Evolutionary conservation across 768 basidiomycete species (phyloP), one percentile per base, ranked within the genome.

Genomic region (Termitomyces sp.): DNA sequence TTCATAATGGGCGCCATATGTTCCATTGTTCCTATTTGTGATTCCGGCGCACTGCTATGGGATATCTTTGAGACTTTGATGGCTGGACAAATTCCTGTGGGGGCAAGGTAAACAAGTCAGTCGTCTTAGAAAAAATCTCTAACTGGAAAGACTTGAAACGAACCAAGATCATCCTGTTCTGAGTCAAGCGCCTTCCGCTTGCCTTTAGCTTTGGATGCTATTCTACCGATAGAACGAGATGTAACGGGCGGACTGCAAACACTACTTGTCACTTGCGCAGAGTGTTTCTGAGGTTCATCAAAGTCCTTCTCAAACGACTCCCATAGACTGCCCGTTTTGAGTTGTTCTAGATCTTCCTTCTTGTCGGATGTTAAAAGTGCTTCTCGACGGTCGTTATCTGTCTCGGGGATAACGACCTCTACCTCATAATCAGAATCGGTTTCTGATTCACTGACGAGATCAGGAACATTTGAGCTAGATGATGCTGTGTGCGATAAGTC

Each of bases 251-350:
- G 22, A 36, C 45, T 46, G 35, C 64, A 59, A 56, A 63, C 59
- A 32, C 61, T 63, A 20, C 63, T 56, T 27, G 57, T 11, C 11
- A 64, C 59, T 48, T 31, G 32, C 18, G 49, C 16, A 31, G 23
- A 38, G 53, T 61, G 40, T n/a, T 31, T 48, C 52, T 25, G 27
- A 22, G 41, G 52, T 44, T 47, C 50, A 57, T 58, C 70, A 39
- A 88, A 86, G 49, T 83, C 82, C 6, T 75, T 65, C 38, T 77
- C 70, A 52, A 80, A 81, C 50, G 75, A 72, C 52, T 73, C 69
- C 72, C 74, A 76, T 6, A 72, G 66, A 35, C 69, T 66, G 27
- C 66, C 66, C 23, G 67, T 60, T 6, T 71, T 79, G 36, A 85
- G 65, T 5, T 67, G 68, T 20, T 76, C 68, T 16, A 81, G 61